phyloP scores from a whole-genome alignment of 2,329 filamentous ascomycete genomes.

The Epichloe uncinata region DNA sequence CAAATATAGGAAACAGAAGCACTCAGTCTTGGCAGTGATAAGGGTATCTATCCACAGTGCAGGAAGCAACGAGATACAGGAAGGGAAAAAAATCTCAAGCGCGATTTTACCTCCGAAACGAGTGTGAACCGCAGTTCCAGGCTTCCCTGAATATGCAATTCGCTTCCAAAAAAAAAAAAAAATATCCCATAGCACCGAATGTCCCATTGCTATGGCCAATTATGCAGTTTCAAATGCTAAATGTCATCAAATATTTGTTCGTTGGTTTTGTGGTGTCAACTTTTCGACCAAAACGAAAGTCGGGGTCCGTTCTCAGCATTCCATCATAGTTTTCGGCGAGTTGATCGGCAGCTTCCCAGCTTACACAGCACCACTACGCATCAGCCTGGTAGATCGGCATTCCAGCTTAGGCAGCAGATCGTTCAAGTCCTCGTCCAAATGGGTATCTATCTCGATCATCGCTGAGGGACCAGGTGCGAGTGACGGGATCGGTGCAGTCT shows the following conservation, averaged over 20 bases:
- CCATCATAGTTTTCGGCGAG: not conserved
- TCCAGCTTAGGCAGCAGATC: slow-evolving; percentile 25
- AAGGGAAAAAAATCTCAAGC: not conserved
- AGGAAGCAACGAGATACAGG: not conserved
- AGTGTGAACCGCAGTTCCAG: not conserved
- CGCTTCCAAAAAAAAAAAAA: not conserved
- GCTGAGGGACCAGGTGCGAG: slow-evolving; percentile 8
- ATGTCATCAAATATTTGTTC: not conserved
- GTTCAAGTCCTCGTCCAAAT: slow-evolving; percentile 27
- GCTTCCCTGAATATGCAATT: not conserved
- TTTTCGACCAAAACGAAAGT: not conserved
- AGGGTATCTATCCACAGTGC: slow-evolving; percentile 5
- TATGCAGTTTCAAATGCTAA: not conserved
- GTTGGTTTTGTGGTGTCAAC: not conserved
- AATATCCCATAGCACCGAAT: not conserved
- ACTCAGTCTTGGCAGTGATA: too few relatives aligned
- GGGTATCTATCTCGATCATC: slow-evolving; percentile 21
- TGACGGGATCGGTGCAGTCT: slow-evolving; percentile 7
- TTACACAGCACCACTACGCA: slow-evolving; percentile 18
- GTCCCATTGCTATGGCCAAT: not conserved
- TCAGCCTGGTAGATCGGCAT: slow-evolving; percentile 28
- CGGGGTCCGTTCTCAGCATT: not conserved
- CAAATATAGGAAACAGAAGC: too few relatives aligned
- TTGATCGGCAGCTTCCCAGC: not conserved
- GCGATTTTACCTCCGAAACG: not conserved